These are phyloP conservation scores for Lichtheimia hyalospora DNA, from an alignment of 371 early-diverging fungal species.

Conservation along the genomic window DNA sequence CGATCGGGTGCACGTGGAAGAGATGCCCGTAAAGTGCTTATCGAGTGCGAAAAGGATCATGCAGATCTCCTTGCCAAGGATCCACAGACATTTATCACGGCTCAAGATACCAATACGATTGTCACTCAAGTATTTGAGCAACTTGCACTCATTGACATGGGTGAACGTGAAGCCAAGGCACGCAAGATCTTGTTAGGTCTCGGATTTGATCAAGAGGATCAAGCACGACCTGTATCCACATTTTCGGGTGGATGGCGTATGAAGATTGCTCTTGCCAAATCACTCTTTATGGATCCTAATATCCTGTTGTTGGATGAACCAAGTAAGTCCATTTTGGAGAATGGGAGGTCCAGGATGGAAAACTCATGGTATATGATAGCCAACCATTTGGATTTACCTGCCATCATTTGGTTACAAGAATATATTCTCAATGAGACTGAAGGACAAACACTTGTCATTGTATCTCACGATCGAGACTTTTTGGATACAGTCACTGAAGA, in stretches of 20 bases:
- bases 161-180: conserved; percentile 59
- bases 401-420: conserved; percentile 77
- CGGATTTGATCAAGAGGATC: conserved; percentile 55
- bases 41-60: conserved; percentile 53
- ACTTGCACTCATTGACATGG: conserved; percentile 42
- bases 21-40: conserved; percentile 64
- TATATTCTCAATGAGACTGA: conserved; percentile 59
- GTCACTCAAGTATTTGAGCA: conserved; percentile 56
- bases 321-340: conserved; percentile 20
- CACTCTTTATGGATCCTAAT: conserved; percentile 76
- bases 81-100: conserved; percentile 40
- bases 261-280: conserved; percentile 81
- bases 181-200: conserved; percentile 60
- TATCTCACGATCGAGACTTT: conserved; percentile 83
- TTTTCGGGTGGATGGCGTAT: conserved; percentile 93
- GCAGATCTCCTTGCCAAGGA: conserved; percentile 33
- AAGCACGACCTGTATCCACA: conserved; percentile 38
- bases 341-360: too few relatives aligned
- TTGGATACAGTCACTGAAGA: conserved; percentile 68
- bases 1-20: conserved; percentile 81
- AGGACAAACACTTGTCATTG: conserved; percentile 66
- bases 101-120: conserved; percentile 58
- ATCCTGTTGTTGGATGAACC: conserved; percentile 90
- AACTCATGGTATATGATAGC: conserved; percentile 19
- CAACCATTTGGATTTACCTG: conserved; percentile 81